Conservation (phyloP, 2,329 filamentous ascomycete genomes). For the Penicillium italicum region DNA sequence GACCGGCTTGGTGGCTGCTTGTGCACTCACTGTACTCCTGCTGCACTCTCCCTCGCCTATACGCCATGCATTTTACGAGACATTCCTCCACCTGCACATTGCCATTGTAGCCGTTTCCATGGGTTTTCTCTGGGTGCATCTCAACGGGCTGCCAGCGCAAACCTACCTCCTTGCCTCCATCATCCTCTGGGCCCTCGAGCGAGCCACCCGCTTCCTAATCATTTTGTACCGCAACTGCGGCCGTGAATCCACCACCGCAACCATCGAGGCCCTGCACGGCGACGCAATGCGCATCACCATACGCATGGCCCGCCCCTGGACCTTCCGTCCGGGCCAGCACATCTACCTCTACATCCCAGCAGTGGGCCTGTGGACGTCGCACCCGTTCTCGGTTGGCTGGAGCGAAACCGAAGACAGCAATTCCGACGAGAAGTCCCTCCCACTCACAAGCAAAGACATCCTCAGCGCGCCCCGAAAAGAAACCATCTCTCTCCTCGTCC, state of each 20-base stretch:
- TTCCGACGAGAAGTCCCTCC: conserved; percentile 40
- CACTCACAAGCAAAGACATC: conserved; percentile 51
- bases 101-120: conserved; percentile 66
- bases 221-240: conserved; percentile 63
- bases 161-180: conserved; percentile 72
- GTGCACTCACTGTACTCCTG: conserved; percentile 63
- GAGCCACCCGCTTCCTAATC: conserved; percentile 59
- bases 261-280: conserved; percentile 65
- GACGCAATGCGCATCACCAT: conserved; percentile 69
- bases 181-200: conserved; percentile 72
- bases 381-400: conserved; percentile 78
- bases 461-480: conserved; percentile 47
- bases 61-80: conserved; percentile 92
- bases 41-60: conserved; percentile 67
- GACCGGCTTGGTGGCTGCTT: conserved; percentile 44
- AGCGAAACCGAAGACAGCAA: conserved; percentile 55
- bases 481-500: conserved; percentile 76
- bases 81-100: conserved; percentile 84
- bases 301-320: conserved; percentile 63
- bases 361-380: conserved; percentile 66
- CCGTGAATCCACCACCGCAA: conserved; percentile 59
- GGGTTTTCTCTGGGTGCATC: conserved; percentile 73
- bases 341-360: conserved; percentile 69
- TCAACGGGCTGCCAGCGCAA: conserved; percentile 65
- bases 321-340: conserved; percentile 67